These are phyloP conservation scores for Glycine tomentella DNA, from an alignment of 306 rosid species.

Conservation along the genomic window DNA sequence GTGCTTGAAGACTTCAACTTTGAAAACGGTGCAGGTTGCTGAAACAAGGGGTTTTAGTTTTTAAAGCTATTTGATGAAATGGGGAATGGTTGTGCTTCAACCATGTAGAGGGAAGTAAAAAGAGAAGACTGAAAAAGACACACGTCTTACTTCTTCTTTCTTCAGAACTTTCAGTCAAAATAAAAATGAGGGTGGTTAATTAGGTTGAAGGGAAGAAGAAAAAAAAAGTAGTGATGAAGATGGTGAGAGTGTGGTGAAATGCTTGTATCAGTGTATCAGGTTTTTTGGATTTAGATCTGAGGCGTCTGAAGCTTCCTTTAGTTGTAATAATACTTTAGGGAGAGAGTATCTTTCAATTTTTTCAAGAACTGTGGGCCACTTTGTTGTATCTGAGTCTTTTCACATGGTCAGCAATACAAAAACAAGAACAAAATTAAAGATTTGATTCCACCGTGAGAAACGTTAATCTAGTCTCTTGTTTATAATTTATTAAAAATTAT, in stretches of 20 bases:
- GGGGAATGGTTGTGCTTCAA: slow-evolving; percentile 39
- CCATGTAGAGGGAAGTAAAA: slow-evolving; percentile 3
- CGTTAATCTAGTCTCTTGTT: too few species aligned
- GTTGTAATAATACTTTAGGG: slow-evolving; percentile 33
- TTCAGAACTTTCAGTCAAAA: slow-evolving; percentile 38
- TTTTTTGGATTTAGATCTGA: slow-evolving; percentile 61
- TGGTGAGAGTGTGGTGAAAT: slow-evolving; percentile 53
- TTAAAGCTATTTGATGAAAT: slow-evolving; percentile 24
- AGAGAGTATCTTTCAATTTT: slow-evolving; percentile 21
- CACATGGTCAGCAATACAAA: slow-evolving; percentile 34
- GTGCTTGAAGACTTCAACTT: slow-evolving; percentile 39
- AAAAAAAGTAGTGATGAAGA: slow-evolving; percentile 31
- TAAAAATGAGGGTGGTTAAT: background rate
- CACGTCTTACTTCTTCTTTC: background rate
- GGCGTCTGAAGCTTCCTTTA: slow-evolving; percentile 32
- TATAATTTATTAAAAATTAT: too few species aligned
- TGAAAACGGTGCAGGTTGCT: slow-evolving; percentile 19
- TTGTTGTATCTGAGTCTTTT: slow-evolving; percentile 14
- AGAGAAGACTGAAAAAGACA: slow-evolving; percentile 27
- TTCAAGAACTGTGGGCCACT: slow-evolving; percentile 41
- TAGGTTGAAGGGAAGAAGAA: background rate
- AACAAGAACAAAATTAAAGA: background rate
- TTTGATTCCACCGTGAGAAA: background rate
- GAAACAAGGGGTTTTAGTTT: slow-evolving; percentile 36
- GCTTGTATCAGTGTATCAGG: slow-evolving; percentile 62